Evolutionary conservation across 345 rosid genomes (phyloP), one percentile per base, ranked within the genome.

Genomic region (Adansonia digitata): DNA sequence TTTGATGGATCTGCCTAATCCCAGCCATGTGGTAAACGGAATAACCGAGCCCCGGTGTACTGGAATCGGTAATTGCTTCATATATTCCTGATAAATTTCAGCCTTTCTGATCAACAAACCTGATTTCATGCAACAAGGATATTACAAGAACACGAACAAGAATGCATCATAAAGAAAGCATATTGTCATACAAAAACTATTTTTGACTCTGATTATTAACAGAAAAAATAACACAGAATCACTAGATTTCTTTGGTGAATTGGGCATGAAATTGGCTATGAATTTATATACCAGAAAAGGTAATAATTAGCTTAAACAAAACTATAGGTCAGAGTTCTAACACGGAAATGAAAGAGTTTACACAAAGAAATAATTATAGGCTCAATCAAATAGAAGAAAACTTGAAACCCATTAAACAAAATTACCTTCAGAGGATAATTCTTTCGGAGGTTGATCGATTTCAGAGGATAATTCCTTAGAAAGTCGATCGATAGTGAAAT

Each of bases 51-150:
- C 91, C 4, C 91, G 96, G 7, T 57, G 73, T 2, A 75, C 69
- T 10, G 99, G 96, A 29, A 91, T 74, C 2, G 88, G 87, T 35
- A 93, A 68, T 74, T 79, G 86, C 76, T 82, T 89, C 98, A 95
- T 95, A 83, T 87, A 95, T 0, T 87, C 90, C 83, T 91, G 99
- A 71, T 95, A 93, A 87, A 81, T 81, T 83, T 91, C 86, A 59
- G 97, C 98, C 69, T 79, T 86, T 81, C 69, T 84, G 22, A 68
- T 69, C 78, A 91, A 45, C 70, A 56, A 27, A 71, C 62, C 93
- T 91, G 80, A 69, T 52, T 42, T 39, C 56, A 48, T 56, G 39
- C 34, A 71, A 34, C n/a, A 55, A 26, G 2, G 35, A 40, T 55
- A 27, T 45, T 26, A 49, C 40, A 55, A 69, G 48, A 52, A n/a